Conservation (phyloP, 805 yeast species). For the Cyberlindnera samutprakarnensis region DNA sequence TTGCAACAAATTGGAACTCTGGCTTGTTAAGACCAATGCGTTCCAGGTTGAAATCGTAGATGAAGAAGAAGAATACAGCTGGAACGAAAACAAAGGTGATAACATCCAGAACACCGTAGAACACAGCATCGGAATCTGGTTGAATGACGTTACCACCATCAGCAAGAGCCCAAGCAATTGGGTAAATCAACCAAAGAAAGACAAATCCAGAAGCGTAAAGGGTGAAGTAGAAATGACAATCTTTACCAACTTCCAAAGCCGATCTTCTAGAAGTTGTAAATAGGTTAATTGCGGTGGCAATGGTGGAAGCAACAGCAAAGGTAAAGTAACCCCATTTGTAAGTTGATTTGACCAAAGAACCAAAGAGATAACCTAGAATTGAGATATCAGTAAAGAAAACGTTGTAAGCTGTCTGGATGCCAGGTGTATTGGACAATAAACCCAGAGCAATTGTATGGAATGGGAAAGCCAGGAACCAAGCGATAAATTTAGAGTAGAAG, state of each 20-base stretch:
- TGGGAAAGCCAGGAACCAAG: conserved; percentile 45
- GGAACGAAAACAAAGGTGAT: conserved; percentile 36
- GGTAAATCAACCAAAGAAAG: conserved; percentile 18
- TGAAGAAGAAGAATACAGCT: conserved; percentile 20
- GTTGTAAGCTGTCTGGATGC: conserved; percentile 36
- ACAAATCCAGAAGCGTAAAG: conserved; percentile 33
- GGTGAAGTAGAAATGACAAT: conserved; percentile 22
- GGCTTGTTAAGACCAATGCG: conserved; percentile 5
- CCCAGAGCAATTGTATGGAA: conserved; percentile 17
- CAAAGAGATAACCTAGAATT: conserved; percentile 42
- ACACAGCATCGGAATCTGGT: conserved; percentile 49
- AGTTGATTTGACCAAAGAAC: conserved; percentile 42
- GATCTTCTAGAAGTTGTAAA: conserved; percentile 8
- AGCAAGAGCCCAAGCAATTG: conserved; percentile 37
- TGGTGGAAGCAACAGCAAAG: conserved; percentile 25
- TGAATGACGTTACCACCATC: conserved; percentile 50
- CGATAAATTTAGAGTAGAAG: conserved; percentile 49
- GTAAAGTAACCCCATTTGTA: conserved; percentile 66
- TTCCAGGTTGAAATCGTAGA: conserved; percentile 7
- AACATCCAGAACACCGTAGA: conserved; percentile 44
- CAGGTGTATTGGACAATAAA: conserved; percentile 30
- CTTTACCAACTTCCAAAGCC: conserved; percentile 5
- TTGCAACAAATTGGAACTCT: conserved; percentile 11
- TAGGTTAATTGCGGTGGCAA: conserved; percentile 19
- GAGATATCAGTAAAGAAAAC: conserved; percentile 9